phyloP scores from a whole-genome alignment of 2,329 filamentous ascomycete species.

The Fusarium torreyae region DNA sequence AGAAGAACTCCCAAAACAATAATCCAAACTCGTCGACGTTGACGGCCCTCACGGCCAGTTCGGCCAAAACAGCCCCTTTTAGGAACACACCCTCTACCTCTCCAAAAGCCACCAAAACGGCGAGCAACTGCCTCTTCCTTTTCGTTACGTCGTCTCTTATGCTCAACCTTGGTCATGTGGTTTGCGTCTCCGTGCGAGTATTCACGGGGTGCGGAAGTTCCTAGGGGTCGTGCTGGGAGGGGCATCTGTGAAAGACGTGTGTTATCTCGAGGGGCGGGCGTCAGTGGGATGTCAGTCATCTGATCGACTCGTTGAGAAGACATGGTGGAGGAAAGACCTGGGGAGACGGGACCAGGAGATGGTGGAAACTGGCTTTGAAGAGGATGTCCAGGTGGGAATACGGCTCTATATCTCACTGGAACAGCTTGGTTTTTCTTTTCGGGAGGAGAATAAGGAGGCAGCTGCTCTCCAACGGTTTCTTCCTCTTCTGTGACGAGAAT shows the following conservation, averaged over 20 bases:
- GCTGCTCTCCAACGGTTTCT: conserved; percentile 56
- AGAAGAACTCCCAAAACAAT: conserved; percentile 66
- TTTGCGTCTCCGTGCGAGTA: conserved; percentile 60
- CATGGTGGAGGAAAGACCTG: conserved; percentile 74
- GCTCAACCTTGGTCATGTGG: conserved; percentile 63
- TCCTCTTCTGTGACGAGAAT: conserved; percentile 57
- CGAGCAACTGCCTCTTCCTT: conserved; percentile 75
- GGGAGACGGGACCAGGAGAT: conserved; percentile 74
- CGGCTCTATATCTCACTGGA: conserved; percentile 67
- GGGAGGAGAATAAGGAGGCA: conserved; percentile 71
- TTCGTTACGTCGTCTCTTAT: conserved; percentile 70
- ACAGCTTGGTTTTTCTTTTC: conserved; percentile 54
- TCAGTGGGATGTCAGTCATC: conserved; percentile 72
- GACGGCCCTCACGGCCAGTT: conserved; percentile 73
- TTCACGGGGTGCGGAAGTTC: conserved; percentile 63
- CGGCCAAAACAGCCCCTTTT: conserved; percentile 76
- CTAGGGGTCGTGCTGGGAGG: conserved; percentile 62
- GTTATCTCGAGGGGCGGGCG: conserved; percentile 55
- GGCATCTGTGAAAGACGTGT: conserved; percentile 40
- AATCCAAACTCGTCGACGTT: conserved; percentile 73
- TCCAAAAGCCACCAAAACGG: conserved; percentile 74
- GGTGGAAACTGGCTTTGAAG: conserved; percentile 65
- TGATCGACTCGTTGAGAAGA: conserved; percentile 73
- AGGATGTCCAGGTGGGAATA: conserved; percentile 70
- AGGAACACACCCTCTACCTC: conserved; percentile 75